A percentile compares a stretch with the other conserved stretches of the same genome.
Conservation (phyloP, 2,329 filamentous ascomycete genomes). For the Monilinia fructigena region DNA sequence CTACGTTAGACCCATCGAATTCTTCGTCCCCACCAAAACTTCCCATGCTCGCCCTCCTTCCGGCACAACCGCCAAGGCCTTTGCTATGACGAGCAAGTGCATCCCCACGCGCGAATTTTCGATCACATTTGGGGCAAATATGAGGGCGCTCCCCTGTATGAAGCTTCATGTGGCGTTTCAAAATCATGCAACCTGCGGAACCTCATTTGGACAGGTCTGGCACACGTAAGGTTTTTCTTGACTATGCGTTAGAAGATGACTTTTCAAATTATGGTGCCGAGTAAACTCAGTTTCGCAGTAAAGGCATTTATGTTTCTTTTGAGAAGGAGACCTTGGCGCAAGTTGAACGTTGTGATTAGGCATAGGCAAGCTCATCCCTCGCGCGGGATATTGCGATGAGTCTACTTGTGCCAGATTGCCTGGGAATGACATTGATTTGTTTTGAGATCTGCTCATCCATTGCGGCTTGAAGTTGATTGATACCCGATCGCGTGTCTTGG, state of each 20-base stretch:
- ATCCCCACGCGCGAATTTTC: slow-evolving; percentile 93
- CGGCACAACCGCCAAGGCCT: slow-evolving; percentile 91
- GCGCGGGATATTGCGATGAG: slow-evolving; percentile 38
- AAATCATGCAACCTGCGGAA: slow-evolving; percentile 92
- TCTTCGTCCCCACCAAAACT: slow-evolving; percentile 80
- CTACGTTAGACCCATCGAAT: slow-evolving; percentile 54
- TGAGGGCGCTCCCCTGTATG: slow-evolving; percentile 96
- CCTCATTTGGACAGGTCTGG: slow-evolving; percentile 84
- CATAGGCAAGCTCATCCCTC: slow-evolving; percentile 60
- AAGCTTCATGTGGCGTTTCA: slow-evolving; percentile 94
- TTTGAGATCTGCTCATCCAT: slow-evolving; percentile 35
- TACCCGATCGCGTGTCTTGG: slow-evolving; percentile 30
- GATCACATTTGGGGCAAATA: slow-evolving; percentile 89
- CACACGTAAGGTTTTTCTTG: slow-evolving; percentile 98
- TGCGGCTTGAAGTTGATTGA: slow-evolving; percentile 31
- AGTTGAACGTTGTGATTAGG: slow-evolving; percentile 47
- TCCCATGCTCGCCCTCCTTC: slow-evolving; percentile 80
- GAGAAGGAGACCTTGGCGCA: slow-evolving; percentile 65
- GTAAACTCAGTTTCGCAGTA: slow-evolving; percentile 98
- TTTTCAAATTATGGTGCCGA: slow-evolving; percentile 95
- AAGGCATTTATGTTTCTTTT: slow-evolving; percentile 93
- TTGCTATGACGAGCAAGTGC: slow-evolving; percentile 93
- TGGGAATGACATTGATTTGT: slow-evolving; percentile 38
- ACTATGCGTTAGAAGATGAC: slow-evolving; percentile 92
- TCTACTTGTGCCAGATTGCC: slow-evolving; percentile 37